These are phyloP conservation scores for Leucogyrophana mollusca DNA, from an alignment of 768 basidiomycete genomes.

Conservation along the genomic window DNA sequence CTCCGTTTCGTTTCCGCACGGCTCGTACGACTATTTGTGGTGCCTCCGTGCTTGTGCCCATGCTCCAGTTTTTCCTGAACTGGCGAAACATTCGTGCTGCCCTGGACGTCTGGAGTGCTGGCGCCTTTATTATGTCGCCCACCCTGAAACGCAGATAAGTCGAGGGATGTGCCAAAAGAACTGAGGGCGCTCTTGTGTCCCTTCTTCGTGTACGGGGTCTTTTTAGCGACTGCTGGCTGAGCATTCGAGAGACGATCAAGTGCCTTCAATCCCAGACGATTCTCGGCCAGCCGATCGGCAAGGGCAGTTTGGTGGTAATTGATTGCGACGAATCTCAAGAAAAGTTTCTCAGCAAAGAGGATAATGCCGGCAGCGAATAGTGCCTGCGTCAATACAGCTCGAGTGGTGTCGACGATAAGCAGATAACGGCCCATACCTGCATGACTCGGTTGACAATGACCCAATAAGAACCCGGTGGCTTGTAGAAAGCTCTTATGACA, in stretches of 20 bases:
- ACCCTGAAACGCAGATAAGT: slow-evolving; percentile 22
- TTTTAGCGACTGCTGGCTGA: slow-evolving; percentile 40
- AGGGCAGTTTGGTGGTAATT: slow-evolving; percentile 78
- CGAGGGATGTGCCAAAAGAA: slow-evolving; percentile 37
- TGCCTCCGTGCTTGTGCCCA: slow-evolving; percentile 13
- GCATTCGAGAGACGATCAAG: slow-evolving; percentile 73
- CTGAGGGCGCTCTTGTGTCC: slow-evolving; percentile 42
- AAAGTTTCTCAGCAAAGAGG: slow-evolving; percentile 54
- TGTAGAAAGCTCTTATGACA: slow-evolving; percentile 52
- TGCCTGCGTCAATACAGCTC: slow-evolving; percentile 29
- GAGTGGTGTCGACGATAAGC: slow-evolving; percentile 5
- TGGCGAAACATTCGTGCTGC: slow-evolving; percentile 1
- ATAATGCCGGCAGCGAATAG: slow-evolving; percentile 44
- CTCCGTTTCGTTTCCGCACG: slow-evolving; percentile 39
- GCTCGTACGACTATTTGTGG: slow-evolving; percentile 14
- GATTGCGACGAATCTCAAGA: slow-evolving; percentile 75
- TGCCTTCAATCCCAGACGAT: slow-evolving; percentile 65
- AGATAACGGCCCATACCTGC: slow-evolving; percentile 43
- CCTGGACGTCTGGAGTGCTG: neutral
- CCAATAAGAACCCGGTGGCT: slow-evolving; percentile 70
- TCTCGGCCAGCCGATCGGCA: slow-evolving; percentile 70
- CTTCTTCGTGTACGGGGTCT: slow-evolving; percentile 39
- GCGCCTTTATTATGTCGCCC: slow-evolving; percentile 12
- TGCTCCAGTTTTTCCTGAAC: slow-evolving; percentile 13
- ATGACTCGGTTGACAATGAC: slow-evolving; percentile 64